Evolutionary conservation across 1,284 basidiomycete genomes (phyloP), one percentile per base, ranked within the genome.

Genomic region (Ustilago bromivora): DNA sequence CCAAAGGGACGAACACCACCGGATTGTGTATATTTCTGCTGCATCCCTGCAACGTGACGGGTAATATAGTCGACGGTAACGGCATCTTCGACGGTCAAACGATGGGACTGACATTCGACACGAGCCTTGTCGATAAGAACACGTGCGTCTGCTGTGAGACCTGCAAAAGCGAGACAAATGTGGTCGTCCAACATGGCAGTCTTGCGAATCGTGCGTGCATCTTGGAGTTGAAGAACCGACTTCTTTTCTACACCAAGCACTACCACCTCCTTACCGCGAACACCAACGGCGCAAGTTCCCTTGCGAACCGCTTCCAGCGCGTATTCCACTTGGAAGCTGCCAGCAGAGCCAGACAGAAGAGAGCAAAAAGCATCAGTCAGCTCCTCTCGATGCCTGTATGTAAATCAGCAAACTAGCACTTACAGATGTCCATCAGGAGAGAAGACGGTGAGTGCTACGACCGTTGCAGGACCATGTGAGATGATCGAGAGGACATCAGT

Each of bases 211-310:
- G 97, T 99, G 64, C 97, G 90, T 11, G 97, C 94, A 88, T 99
- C 97, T 89, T 99, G 97, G 9, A 99, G 90, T 87, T 99, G 97
- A 32, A 98, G 89, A 17, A 98, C 92, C 0, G 94, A 95, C 88
- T 98, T 99, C 92, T 99, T 99, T 90, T 99, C 97, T 23, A 99
- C 97, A 61, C 96, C 97, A 32, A 99, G 90, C 4, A 99, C 95
- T 4, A 98, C 97, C 40, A 96, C 93, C 82, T 96, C 92, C 86
- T 94, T 92, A 76, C 97, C 97, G 73, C 95, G 91, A 36, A 99
- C 94, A 59, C 97, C 97, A 71, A 99, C 96, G 61, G 96, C 96
- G 87, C 96, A 98, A 15, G 97, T 99, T 57, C 97, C 97, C 87
- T 96, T 95, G 82, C 94, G 90, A 56, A 99, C 97, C 58, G 97